A percentile compares a stretch with the other conserved stretches of the same genome.
phyloP scores from a whole-genome alignment of 1,139 yeast genomes.

The Lodderomyces oxycetoniae region DNA sequence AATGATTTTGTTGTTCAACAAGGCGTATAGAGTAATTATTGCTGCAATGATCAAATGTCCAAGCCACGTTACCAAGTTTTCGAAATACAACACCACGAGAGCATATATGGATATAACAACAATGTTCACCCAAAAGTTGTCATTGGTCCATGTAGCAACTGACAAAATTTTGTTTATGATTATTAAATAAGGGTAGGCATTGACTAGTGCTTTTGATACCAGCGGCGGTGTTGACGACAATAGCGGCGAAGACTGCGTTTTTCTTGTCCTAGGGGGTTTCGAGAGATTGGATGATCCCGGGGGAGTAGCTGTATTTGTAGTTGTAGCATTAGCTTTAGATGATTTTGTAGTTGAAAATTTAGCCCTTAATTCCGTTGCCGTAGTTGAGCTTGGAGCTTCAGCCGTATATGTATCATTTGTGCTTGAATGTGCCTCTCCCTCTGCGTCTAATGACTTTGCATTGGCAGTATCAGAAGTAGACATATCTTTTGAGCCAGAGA shows the following conservation, averaged over 20 bases:
- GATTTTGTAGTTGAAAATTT: conserved; percentile 11
- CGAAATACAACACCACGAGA: conserved; percentile 67
- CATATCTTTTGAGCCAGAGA: too few relatives aligned
- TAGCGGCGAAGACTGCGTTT: conserved; percentile 58
- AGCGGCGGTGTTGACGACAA: conserved; percentile 85
- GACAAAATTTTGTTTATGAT: conserved; percentile 66
- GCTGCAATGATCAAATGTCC: conserved; percentile 78
- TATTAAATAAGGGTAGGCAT: conserved; percentile 78
- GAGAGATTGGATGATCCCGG: conserved; percentile 2
- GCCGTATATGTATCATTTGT: too few relatives aligned
- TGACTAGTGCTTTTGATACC: conserved; percentile 75
- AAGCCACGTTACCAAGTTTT: conserved; percentile 63
- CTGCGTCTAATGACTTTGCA: too few relatives aligned
- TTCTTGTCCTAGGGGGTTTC: conserved; percentile 9
- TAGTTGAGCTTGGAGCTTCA: too few relatives aligned
- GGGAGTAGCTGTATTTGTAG: neutral
- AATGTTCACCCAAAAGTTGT: conserved; percentile 73
- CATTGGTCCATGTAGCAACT: conserved; percentile 87
- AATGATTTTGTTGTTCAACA: conserved; percentile 46
- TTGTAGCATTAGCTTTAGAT: too few relatives aligned
- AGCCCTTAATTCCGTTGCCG: conserved; percentile 14
- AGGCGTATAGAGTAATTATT: conserved; percentile 60
- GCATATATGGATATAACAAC: conserved; percentile 55
- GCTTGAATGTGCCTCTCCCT: too few relatives aligned
- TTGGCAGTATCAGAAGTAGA: too few relatives aligned